A percentile compares a stretch with the other conserved stretches of the same genome.
phyloP scores from a whole-genome alignment of 108 stramenopile genomes.

The Aurantiochytrium sp. region DNA sequence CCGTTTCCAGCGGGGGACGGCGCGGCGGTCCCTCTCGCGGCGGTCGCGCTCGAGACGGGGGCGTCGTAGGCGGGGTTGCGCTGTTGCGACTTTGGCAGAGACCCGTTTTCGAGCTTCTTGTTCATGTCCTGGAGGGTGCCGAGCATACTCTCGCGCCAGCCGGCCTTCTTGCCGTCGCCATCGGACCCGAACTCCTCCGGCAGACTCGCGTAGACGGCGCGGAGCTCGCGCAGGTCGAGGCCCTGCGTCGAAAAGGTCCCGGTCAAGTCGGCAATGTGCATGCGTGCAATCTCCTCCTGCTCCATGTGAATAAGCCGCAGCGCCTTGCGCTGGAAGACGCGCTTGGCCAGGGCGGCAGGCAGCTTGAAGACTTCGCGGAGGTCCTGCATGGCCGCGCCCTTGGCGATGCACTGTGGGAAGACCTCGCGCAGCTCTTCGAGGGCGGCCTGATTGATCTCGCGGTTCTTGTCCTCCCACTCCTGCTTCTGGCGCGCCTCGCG shows the following conservation, averaged over 20 bases:
- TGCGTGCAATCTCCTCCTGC: not conserved
- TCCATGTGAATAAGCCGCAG: not conserved
- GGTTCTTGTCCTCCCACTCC: not conserved
- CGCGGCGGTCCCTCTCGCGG: no score
- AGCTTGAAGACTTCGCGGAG: not conserved
- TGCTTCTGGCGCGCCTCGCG: not conserved
- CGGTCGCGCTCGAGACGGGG: no score
- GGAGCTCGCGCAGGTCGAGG: not conserved
- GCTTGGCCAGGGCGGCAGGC: not conserved
- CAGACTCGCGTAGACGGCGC: not conserved
- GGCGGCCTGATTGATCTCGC: not conserved
- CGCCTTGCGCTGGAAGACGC: constrained; percentile 9
- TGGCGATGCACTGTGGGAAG: not conserved
- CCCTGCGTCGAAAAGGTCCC: constrained; percentile 25
- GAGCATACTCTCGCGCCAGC: not conserved
- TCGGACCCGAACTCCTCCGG: not conserved
- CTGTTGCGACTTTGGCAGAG: not conserved
- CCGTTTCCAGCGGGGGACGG: no score
- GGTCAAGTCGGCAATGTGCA: constrained; percentile 4
- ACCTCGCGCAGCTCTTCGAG: not conserved
- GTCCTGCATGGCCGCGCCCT: constrained; percentile 12
- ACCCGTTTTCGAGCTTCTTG: not conserved
- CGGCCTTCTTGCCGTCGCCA: constrained; percentile 11
- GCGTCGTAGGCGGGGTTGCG: constrained; percentile 4
- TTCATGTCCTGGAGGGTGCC: not conserved